phyloP scores from a whole-genome alignment of 2,329 filamentous ascomycete genomes.

The Neonectria sp. region DNA sequence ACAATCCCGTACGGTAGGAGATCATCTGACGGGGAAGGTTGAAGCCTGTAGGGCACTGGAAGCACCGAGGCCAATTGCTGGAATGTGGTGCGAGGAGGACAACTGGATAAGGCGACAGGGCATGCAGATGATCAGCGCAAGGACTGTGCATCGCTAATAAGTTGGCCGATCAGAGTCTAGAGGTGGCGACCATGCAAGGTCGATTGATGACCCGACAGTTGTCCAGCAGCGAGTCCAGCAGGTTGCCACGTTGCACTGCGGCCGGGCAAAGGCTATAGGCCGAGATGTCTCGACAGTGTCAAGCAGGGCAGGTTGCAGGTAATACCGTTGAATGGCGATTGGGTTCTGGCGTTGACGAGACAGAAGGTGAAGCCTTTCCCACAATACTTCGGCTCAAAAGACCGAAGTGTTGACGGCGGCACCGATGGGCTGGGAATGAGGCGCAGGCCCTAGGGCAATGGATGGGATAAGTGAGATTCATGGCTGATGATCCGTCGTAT shows the following conservation, averaged over 20 bases:
- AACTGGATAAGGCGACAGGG: conserved; percentile 5
- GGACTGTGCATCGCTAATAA: neutral
- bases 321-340: neutral
- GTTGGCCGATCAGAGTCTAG: neutral
- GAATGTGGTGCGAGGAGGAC: conserved; percentile 2
- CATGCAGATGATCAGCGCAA: neutral
- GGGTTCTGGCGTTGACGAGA: neutral
- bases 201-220: neutral
- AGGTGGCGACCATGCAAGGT: conserved; percentile 3
- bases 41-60: neutral
- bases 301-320: neutral
- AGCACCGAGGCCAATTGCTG: neutral
- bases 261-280: neutral
- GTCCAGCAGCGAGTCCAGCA: neutral
- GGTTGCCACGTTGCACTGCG: conserved; percentile 23
- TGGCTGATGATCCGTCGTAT: neutral
- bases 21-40: conserved; percentile 17
- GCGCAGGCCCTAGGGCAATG: neutral
- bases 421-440: conserved; percentile 16
- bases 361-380: neutral
- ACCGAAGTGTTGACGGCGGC: neutral
- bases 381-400: neutral
- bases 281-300: conserved; percentile 10
- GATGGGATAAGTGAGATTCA: neutral
- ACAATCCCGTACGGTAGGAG: neutral